Percentiles rank a stretch among this genome's conserved stretches.
Conservation (phyloP, 1,284 basidiomycete species). For the Jaminaea rosea region DNA sequence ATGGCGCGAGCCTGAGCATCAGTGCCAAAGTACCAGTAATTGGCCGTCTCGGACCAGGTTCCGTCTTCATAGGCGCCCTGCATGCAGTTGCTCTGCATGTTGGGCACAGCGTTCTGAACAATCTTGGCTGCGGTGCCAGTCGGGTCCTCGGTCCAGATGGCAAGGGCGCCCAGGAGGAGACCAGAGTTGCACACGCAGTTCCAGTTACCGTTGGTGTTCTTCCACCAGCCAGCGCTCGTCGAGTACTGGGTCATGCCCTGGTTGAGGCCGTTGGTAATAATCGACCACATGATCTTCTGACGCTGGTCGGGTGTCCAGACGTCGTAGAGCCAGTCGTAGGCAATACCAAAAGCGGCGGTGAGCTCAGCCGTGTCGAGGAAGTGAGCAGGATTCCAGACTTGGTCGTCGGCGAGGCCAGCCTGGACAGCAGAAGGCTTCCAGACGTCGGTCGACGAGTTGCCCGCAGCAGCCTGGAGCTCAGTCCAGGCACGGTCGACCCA, state of each 20-base stretch:
- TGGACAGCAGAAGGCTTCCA: slow-evolving; percentile 50
- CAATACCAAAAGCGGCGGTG: slow-evolving; percentile 58
- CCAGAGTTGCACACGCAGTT: slow-evolving; percentile 95
- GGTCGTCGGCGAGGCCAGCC: neutral
- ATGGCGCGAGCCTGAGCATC: slow-evolving; percentile 87
- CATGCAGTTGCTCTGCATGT: slow-evolving; percentile 73
- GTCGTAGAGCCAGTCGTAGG: slow-evolving; percentile 88
- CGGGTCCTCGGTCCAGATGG: slow-evolving; percentile 71
- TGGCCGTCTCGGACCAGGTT: slow-evolving; percentile 87
- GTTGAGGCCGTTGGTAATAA: slow-evolving; percentile 63
- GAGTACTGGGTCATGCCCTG: slow-evolving; percentile 52
- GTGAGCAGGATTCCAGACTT: slow-evolving; percentile 70
- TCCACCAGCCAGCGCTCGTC: slow-evolving; percentile 50
- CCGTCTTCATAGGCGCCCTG: slow-evolving; percentile 60
- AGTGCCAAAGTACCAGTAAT: slow-evolving; percentile 58
- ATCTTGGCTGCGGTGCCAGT: slow-evolving; percentile 58
- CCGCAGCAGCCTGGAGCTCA: slow-evolving; percentile 57
- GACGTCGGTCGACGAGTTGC: slow-evolving; percentile 49
- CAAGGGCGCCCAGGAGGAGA: slow-evolving; percentile 76
- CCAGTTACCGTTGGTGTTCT: slow-evolving; percentile 66
- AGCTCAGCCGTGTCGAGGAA: slow-evolving; percentile 93
- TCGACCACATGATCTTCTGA: slow-evolving; percentile 61
- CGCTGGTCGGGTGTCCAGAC: slow-evolving; percentile 69
- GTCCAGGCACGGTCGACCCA: slow-evolving; percentile 76
- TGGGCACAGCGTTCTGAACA: slow-evolving; percentile 61